Base-by-base conservation (phyloP, 163 green algal species). In the Picocystis sp. region DNA sequence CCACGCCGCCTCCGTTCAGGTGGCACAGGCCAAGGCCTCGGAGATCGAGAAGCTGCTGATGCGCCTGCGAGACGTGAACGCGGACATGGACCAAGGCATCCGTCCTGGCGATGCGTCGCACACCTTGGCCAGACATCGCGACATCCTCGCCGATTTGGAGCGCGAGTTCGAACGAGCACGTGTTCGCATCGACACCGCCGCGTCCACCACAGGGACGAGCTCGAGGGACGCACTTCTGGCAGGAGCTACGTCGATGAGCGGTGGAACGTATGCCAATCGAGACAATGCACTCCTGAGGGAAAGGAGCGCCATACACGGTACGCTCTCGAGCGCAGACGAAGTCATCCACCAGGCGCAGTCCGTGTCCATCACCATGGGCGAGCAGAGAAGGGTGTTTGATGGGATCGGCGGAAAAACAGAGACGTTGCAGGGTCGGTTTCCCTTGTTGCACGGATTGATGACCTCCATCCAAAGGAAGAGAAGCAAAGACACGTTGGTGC, bases 391-490 rank as follows among this genome's bases (percentile, higher is more conserved):
- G 10, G 42, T 92, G 13, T 89, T 96, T 55, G 79, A 81, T 42
- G 71, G 68, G 35, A 70, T 81, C 19, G 61, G 53, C 45, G 53
- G 38, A 47, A 81, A 81, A 47, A 53, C 89, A 29, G 34, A 51
- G n/a, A 53, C 33, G 11, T 56, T 92, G 10, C 76, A 68, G 8
- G 56, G 63, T 21, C 75, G 66, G 23, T 94, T 92, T 57, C 87
- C 87, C 0, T 73, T 86, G 15, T 71, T 95, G 17, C 90, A 89
- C 58, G 80, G 76, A 1, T 58, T 97, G 23, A 60, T 97, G 24
- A 92, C 82, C 38, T 77, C 79, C 24, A 92, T 97, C 34, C 69
- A 79, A 3, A 72, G 87, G 9, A 87, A 81, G 46, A 92, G 90
- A 66, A 77, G 57, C 23, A 87, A 82, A 65, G 86, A 96, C 56